These are phyloP conservation scores for Maudiozyma serrabonitensis DNA, from an alignment of 805 yeast genomes.

Conservation along the genomic window DNA sequence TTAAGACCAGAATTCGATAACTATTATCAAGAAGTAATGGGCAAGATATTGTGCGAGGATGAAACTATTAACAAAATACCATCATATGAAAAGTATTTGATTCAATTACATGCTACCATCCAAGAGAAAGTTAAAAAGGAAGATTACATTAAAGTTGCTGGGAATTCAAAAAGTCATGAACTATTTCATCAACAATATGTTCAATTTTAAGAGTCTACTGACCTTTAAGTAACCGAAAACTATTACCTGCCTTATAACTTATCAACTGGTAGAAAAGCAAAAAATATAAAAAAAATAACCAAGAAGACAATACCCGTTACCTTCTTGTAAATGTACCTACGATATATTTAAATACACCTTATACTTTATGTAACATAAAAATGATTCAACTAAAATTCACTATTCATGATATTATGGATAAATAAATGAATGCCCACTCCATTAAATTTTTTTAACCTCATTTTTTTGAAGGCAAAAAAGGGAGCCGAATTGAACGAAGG, in stretches of 20 bases:
- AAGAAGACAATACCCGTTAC: too few relatives aligned
- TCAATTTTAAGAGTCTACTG: conserved; percentile 16
- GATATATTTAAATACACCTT: too few relatives aligned
- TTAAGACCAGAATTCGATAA: conserved; percentile 27
- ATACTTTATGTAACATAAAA: too few relatives aligned
- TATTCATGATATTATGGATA: too few relatives aligned
- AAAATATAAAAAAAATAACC: too few relatives aligned
- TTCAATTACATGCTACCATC: conserved; percentile 56
- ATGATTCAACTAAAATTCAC: too few relatives aligned
- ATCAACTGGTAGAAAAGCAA: too few relatives aligned
- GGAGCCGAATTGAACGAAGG: too few relatives aligned
- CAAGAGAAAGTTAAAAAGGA: conserved; percentile 43
- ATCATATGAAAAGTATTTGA: conserved; percentile 58
- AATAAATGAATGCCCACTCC: too few relatives aligned
- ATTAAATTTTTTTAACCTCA: too few relatives aligned
- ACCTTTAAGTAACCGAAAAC: not conserved
- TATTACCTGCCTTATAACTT: not conserved
- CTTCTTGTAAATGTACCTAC: too few relatives aligned
- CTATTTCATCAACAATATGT: conserved; percentile 26
- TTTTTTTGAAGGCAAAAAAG: too few relatives aligned
- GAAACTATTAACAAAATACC: conserved; percentile 41
- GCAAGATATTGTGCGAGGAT: conserved; percentile 67
- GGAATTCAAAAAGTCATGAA: conserved; percentile 16
- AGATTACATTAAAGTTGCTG: conserved; percentile 21
- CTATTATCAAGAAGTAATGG: conserved; percentile 30